phyloP scores from a whole-genome alignment of 495 filamentous ascomycete species.

The Aspergillus funiculosus region DNA sequence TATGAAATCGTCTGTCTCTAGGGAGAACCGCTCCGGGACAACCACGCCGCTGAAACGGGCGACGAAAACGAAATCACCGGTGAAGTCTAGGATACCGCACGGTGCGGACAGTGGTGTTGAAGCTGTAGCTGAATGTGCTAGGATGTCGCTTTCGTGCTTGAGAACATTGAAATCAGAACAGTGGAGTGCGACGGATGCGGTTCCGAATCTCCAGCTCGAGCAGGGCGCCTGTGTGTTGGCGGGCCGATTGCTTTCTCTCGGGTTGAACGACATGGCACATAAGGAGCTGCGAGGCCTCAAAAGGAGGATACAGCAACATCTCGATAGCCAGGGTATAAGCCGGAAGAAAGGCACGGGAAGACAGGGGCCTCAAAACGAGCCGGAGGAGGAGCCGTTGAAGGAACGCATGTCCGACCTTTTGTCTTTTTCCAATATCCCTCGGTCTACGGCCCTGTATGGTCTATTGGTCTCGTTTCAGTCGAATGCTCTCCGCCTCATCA shows the following conservation, averaged over 20 bases:
- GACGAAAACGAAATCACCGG: constrained; percentile 24
- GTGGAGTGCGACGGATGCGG: constrained; percentile 42
- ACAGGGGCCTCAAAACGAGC: constrained; percentile 13
- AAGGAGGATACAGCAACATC: constrained; percentile 50
- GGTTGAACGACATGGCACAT: constrained; percentile 66
- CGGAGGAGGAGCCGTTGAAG: constrained; percentile 31
- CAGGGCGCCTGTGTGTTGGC: constrained; percentile 73
- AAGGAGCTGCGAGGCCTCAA: constrained; percentile 68
- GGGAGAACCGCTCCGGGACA: constrained; percentile 39
- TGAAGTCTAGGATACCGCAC: constrained; percentile 12
- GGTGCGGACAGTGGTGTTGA: constrained; percentile 30
- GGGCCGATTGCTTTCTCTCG: constrained; percentile 64
- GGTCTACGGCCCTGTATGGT: constrained; percentile 31
- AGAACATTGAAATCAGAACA: constrained; percentile 50
- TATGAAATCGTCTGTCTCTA: constrained; percentile 43
- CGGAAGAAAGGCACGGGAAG: constrained; percentile 21
- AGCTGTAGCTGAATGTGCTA: constrained; percentile 65
- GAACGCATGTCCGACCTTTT: constrained; percentile 58
- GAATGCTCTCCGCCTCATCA: constrained; percentile 47
- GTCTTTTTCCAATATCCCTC: constrained; percentile 46
- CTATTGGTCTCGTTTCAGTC: constrained; percentile 40
- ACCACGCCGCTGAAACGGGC: constrained; percentile 49
- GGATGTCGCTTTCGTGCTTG: constrained; percentile 65
- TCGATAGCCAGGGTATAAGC: constrained; percentile 20
- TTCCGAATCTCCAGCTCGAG: constrained; percentile 71